Conservation (phyloP, 352 stramenopile species). For the Phytophthora litchii region DNA sequence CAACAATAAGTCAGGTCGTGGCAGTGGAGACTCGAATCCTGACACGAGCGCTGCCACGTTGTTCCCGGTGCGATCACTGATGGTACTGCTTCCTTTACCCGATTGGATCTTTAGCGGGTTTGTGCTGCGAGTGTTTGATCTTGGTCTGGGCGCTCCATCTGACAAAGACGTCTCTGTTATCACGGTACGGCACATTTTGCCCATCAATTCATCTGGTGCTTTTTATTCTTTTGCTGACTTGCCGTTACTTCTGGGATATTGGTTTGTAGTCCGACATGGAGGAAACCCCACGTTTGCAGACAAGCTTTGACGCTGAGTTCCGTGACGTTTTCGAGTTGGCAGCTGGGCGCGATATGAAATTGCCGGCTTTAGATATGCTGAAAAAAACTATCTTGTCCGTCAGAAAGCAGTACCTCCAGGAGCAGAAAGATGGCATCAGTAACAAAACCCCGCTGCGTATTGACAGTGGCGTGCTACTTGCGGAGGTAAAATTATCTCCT, state of each 20-base stretch:
- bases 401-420: conserved; percentile 27
- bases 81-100: conserved; percentile 76
- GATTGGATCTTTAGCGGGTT: conserved; percentile 75
- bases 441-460: conserved; percentile 38
- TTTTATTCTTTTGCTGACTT: conserved; percentile 9
- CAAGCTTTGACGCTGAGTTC: conserved; percentile 71
- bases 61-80: conserved; percentile 63
- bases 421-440: conserved; percentile 21
- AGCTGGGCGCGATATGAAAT: conserved; percentile 37
- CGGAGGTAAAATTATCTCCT: conserved; percentile 50
- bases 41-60: conserved; percentile 68
- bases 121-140: conserved; percentile 55
- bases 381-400: conserved; percentile 43
- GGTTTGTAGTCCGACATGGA: conserved; percentile 50
- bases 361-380: conserved; percentile 60
- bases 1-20: conserved; percentile 18
- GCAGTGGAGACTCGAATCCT: conserved; percentile 33
- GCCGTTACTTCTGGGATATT: not conserved
- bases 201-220: not conserved
- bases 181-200: conserved; percentile 27
- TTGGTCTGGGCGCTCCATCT: conserved; percentile 52
- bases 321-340: conserved; percentile 81
- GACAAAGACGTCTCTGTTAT: conserved; percentile 48
- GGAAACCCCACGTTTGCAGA: conserved; percentile 39
- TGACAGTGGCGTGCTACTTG: conserved; percentile 49